Base-by-base conservation (phyloP, 345 rosid genomes). In the Tarenaya hassleriana region DNA sequence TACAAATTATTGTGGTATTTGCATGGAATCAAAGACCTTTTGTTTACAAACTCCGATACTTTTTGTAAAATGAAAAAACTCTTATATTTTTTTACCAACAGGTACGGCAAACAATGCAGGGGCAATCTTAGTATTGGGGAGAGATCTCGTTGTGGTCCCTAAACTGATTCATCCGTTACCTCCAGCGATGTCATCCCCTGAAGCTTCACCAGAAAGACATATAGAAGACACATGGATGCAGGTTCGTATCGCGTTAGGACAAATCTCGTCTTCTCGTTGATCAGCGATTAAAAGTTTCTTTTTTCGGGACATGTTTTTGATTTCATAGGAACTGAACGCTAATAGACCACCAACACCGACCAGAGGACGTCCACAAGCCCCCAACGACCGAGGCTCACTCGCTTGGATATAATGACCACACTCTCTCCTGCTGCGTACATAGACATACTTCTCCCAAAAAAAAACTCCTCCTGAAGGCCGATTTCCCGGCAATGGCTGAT, bases 101-200 rank as follows among this genome's bases (percentile, higher is more conserved):
- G 97, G 98, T 42, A 92, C 97, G n/a, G 98, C 98, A 37, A 92
- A 88, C 63, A 92, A 92, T 50, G 98, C 97, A 0, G 97, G 98
- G 44, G 97, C 98, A 34, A 88, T 92, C 68, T 80, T 92, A 62
- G 99, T 92, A 51, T 68, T 92, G 75, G 99, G 99, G 39, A 83
- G 99, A 78, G 97, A 92, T 63, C 95, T 92, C 1, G 97, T 92
- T 17, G 95, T 92, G 73, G 97, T 88, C 64, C 97, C 95, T 4
- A 88, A 92, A 69, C 82, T 88, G 27, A 88, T 92, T 43, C 99
- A 92, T 78, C 99, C 99, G 47, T 47, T 92, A 16, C 99, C 99
- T 35, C 98, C 98, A 9, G 86, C 94, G n/a, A 66, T 82, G 38
- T 68, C 90, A 55, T 92, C 90, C 6, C 94, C 88, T 4, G 98